A percentile compares a stretch with the other conserved stretches of the same genome.
Evolutionary conservation across 352 stramenopile species (phyloP).

Genomic region (Phytophthora litchii): DNA sequence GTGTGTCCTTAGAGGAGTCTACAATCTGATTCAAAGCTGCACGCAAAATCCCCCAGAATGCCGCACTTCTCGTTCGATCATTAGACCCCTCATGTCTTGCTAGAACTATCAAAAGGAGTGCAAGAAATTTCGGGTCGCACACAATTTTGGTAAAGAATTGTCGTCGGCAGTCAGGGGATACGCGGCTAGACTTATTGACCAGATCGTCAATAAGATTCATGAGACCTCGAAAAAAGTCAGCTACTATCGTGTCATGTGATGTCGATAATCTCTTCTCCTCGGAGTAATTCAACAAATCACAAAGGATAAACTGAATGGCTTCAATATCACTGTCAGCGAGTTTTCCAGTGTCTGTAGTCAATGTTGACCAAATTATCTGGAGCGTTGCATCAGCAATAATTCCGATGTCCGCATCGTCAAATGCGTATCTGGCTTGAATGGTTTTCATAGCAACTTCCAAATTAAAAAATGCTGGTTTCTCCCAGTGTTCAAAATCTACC

Average conservation of each 20-base stretch:
- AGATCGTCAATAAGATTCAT: slow-evolving; percentile 21
- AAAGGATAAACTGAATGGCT: slow-evolving; percentile 34
- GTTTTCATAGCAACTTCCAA: slow-evolving; percentile 37
- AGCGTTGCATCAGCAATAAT: slow-evolving; percentile 34
- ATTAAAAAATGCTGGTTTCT: slow-evolving; percentile 23
- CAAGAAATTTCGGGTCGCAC: slow-evolving; percentile 34
- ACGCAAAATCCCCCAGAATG: slow-evolving; percentile 41
- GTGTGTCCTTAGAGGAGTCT: slow-evolving; percentile 12
- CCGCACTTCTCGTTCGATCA: slow-evolving; percentile 9
- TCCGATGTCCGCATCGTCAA: slow-evolving; percentile 27
- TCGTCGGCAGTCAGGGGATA: slow-evolving; percentile 8
- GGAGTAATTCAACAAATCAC: slow-evolving; percentile 21
- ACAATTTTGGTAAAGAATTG: slow-evolving; percentile 33
- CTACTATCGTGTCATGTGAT: slow-evolving; percentile 8
- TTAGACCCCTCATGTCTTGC: neutral
- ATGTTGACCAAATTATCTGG: slow-evolving; percentile 31
- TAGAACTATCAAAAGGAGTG: slow-evolving; percentile 29
- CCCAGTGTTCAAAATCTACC: slow-evolving; percentile 11
- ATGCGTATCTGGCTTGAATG: slow-evolving; percentile 25
- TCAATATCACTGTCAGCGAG: slow-evolving; percentile 14
- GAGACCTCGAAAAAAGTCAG: slow-evolving; percentile 31
- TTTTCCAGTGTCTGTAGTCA: slow-evolving; percentile 1
- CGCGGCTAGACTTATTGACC: slow-evolving; percentile 2
- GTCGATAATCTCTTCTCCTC: neutral
- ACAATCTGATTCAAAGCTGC: slow-evolving; percentile 30